phyloP scores from a whole-genome alignment of 2,329 filamentous ascomycete genomes.

The Pyrenochaeta sp. region DNA sequence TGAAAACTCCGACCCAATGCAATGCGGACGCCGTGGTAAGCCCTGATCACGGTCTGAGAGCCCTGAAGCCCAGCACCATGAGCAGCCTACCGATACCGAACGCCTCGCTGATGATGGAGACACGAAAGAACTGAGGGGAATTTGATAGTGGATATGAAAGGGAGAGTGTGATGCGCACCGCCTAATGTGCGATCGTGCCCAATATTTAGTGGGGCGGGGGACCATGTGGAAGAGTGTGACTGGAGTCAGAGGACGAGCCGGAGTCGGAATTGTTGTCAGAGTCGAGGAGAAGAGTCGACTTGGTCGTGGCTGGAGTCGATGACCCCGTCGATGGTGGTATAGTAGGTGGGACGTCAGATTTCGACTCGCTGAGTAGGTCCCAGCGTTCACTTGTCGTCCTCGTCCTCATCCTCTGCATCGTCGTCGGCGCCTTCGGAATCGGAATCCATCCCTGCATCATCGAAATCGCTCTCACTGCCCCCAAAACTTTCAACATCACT shows the following conservation, averaged over 20 bases:
- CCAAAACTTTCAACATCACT: conserved; percentile 74
- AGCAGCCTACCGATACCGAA: conserved; percentile 23
- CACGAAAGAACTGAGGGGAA: conserved; percentile 8
- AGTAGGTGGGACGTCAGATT: background rate
- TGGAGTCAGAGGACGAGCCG: background rate
- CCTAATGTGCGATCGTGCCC: conserved; percentile 6
- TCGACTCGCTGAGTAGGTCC: background rate
- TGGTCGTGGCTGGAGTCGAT: background rate
- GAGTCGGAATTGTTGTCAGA: background rate
- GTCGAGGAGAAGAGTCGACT: background rate
- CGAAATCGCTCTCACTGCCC: conserved; percentile 62
- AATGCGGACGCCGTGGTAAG: conserved; percentile 20
- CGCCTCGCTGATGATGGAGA: conserved; percentile 33
- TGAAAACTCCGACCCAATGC: conserved; percentile 27
- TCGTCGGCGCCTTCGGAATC: conserved; percentile 65
- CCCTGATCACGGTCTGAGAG: conserved; percentile 7
- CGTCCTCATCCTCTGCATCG: conserved; percentile 41
- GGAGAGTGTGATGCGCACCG: conserved; percentile 9
- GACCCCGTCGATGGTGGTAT: background rate
- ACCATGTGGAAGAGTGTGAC: background rate
- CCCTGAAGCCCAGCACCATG: conserved; percentile 7
- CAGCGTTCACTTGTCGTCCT: conserved; percentile 30
- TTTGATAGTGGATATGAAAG: conserved; percentile 1
- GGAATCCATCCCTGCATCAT: conserved; percentile 65
- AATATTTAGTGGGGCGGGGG: conserved; percentile 1